Percentiles rank a stretch among this genome's conserved stretches.
Evolutionary conservation across 768 basidiomycete species (phyloP).

Genomic region (Plicaturopsis crispa): DNA sequence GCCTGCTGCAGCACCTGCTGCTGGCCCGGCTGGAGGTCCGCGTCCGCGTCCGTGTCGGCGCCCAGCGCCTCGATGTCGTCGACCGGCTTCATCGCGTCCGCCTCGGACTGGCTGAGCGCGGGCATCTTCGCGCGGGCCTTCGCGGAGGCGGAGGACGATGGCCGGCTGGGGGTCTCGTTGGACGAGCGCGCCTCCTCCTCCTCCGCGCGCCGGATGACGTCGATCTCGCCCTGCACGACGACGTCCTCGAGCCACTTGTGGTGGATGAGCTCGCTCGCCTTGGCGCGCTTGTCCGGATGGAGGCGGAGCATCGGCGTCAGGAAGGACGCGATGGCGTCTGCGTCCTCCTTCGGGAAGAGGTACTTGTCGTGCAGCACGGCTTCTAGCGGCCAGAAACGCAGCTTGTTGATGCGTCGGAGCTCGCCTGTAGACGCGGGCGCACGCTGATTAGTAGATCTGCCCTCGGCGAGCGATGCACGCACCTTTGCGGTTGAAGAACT

Average conservation of each 20-base stretch:
- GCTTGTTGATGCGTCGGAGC: slow-evolving; percentile 88
- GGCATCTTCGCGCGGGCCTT: slow-evolving; percentile 3
- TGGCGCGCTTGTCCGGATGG: slow-evolving; percentile 82
- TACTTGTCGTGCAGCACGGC: slow-evolving; percentile 91
- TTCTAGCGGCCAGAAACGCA: slow-evolving; percentile 86
- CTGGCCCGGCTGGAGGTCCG: slow-evolving; percentile 1
- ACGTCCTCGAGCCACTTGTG: slow-evolving; percentile 85
- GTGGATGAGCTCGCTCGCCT: slow-evolving; percentile 77
- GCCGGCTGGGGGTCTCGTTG: slow-evolving; percentile 28
- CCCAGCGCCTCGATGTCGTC: slow-evolving; percentile 34
- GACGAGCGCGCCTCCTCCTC: slow-evolving; percentile 38
- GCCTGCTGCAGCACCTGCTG: slow-evolving; percentile 14
- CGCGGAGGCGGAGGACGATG: not conserved
- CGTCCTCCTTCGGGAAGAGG: slow-evolving; percentile 78
- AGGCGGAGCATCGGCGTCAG: slow-evolving; percentile 86
- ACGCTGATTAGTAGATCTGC: not conserved
- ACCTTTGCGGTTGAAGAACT: slow-evolving; percentile 98
- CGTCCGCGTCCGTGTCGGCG: slow-evolving; percentile 14
- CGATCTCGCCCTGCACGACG: slow-evolving; percentile 85
- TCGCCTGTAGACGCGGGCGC: slow-evolving; percentile 36
- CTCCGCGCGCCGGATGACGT: slow-evolving; percentile 64
- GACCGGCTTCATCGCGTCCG: slow-evolving; percentile 72
- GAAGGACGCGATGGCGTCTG: slow-evolving; percentile 76
- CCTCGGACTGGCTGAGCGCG: slow-evolving; percentile 19
- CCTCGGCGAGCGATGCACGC: slow-evolving; percentile 13